These are phyloP conservation scores for Xylaria flabelliformis DNA, from an alignment of 495 filamentous ascomycete species.

Conservation along the genomic window DNA sequence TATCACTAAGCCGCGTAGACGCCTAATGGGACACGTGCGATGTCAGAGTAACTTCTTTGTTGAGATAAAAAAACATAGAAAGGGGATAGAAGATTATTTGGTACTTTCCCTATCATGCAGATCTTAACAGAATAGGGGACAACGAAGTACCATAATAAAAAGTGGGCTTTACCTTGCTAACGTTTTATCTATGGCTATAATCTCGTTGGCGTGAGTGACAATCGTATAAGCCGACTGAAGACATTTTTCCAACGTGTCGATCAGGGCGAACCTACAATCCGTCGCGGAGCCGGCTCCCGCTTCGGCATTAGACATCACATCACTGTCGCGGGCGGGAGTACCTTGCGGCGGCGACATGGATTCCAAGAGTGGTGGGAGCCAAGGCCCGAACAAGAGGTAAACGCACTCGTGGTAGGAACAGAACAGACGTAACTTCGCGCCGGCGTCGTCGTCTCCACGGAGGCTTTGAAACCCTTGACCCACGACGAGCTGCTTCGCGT, in stretches of 20 bases:
- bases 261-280: neutral
- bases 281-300: neutral
- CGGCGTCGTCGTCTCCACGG: slow-evolving; percentile 13
- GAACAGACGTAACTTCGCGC: slow-evolving; percentile 5
- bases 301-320: neutral
- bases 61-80: neutral
- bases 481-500: slow-evolving; percentile 6
- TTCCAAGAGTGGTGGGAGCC: slow-evolving; percentile 9
- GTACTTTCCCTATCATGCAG: neutral
- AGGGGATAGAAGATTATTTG: neutral
- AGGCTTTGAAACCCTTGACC: slow-evolving; percentile 9
- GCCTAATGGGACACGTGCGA: neutral
- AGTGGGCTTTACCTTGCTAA: neutral
- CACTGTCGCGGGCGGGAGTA: neutral
- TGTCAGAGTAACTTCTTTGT: neutral
- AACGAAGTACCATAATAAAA: neutral
- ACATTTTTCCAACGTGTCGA: neutral
- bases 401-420: slow-evolving; percentile 19
- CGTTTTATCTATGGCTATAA: neutral
- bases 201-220: slow-evolving; percentile 12
- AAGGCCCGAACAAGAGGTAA: slow-evolving; percentile 12
- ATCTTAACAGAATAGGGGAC: neutral
- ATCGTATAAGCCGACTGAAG: slow-evolving; percentile 15
- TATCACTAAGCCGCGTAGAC: slow-evolving; percentile 11
- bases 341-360: slow-evolving; percentile 1